Base-by-base conservation (phyloP, 106 monocot species). In the Acanthochlamys bracteata region DNA sequence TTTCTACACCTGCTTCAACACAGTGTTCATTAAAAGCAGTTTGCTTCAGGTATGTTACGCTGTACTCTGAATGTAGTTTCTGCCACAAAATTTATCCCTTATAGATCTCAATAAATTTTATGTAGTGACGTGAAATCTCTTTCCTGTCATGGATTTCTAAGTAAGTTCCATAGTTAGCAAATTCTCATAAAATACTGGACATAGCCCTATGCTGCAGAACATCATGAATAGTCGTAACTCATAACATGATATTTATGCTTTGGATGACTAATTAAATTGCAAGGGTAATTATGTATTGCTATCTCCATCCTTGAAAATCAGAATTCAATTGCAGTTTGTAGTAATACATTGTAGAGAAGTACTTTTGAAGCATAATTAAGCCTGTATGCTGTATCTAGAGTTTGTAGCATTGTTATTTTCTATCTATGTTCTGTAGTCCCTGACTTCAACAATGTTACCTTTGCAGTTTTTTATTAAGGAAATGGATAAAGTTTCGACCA, bases 1-100 rank as follows among this genome's bases (percentile, higher is more conserved):
- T 4, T 84, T 84, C 51, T 80, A 79, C 65, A 65, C 66, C 9
- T 84, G 84, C 69, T 80, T 79, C 66, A 79, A 83, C 55, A 76
- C 79, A 59, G 65, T 64, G 60, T 83, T 83, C 61, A 83, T 83
- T 33, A 61, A 45, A 17, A 53, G 68, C 26, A 73, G 79, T 66
- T 69, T 83, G 61, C 57, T 83, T 43, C 83, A 83, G 83, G 83
- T 83, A n/a, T n/a, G 40, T 10, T 39, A 42, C 12, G 7, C 21
- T 39, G 20, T 3, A 8, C 25, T 40, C 39, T 52, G 22, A 16
- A 39, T 20, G 2, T 7, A 15, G 40, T 55, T 19, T n/a, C 54
- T 55, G 6, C 9, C 54, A 6, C 7, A 7, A 11, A 20, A 55
- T 55, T 55, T 55, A 20, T 55, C n/a, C 4, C 20, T 55, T 55